Evolutionary conservation across 1,284 basidiomycete species (phyloP), one percentile per base, ranked within the genome.

Genomic region (Tremellales sp.): DNA sequence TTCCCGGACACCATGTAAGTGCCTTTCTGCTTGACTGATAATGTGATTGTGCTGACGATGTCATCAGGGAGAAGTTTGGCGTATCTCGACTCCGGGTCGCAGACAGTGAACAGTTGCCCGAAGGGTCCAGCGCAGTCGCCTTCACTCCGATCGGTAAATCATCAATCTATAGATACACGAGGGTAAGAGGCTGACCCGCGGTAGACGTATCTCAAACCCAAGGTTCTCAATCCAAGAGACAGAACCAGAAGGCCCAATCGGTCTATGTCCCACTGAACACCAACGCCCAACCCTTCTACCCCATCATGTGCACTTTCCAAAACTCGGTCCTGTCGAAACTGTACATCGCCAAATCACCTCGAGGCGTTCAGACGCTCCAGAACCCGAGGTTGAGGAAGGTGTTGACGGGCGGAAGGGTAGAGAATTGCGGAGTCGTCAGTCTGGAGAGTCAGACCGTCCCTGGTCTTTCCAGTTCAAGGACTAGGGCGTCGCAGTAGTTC

Each of bases 1-100:
- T 40, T 40, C 39, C 39, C 39, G 15, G 39, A 40, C 21, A 22
- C 39, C 21, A 40, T 40, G 39, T 40, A 15, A 40, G 39, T 40
- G n/a, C 8, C 4, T 21, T 21, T 23, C 39, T 19, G n/a, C n/a
- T n/a, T n/a, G n/a, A n/a, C n/a, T n/a, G n/a, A 21, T 21, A 11
- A 13, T 7, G 19, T 12, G 5, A 40, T n/a, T 10, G 19, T 19
- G 19, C 39, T 40, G 39, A 22, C 21, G 39, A 21, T 33, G 29
- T 33, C 29, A 10, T 21, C 17, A 40, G 39, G 39, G 39, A 40
- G 15, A 6, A 4, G 7, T 40, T 40, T 15, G 39, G 39, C 15
- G 39, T 40, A 22, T 40, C 39, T 4, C 19, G 39, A 15, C 23
- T 40, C n/a, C 7, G 39, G 15, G 39, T 40, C 6, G 39, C 39